These are phyloP conservation scores for Sporobolomyces phaffii DNA, from an alignment of 768 basidiomycete genomes.

Conservation along the genomic window DNA sequence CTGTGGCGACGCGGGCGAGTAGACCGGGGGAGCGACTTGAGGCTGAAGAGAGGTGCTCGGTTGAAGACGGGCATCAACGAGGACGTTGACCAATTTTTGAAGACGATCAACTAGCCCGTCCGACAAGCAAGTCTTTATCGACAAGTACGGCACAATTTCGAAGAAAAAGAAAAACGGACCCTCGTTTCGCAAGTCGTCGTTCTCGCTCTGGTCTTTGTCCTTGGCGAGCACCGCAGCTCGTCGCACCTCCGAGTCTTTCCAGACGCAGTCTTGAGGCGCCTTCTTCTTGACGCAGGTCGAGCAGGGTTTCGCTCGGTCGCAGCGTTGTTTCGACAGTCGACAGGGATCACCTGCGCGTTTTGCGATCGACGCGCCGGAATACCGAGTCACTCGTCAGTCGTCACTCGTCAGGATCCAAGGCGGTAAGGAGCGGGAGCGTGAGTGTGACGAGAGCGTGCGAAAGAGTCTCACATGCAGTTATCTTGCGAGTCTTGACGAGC, in stretches of 20 bases:
- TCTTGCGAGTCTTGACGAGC: too few species aligned
- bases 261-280: background rate
- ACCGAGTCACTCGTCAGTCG: too few species aligned
- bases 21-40: too few species aligned
- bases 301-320: background rate
- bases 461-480: too few species aligned
- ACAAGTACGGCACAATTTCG: too few species aligned
- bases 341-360: slow-evolving; percentile 5
- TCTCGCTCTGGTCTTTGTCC: background rate
- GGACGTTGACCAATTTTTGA: slow-evolving; percentile 5
- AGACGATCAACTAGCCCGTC: background rate
- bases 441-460: too few species aligned
- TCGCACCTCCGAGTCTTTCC: background rate
- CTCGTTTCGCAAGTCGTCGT: background rate
- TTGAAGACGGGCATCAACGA: background rate
- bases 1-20: background rate
- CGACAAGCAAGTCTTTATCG: background rate
- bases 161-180: too few species aligned
- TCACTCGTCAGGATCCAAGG: too few species aligned
- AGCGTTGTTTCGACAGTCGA: background rate
- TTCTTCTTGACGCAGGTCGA: slow-evolving; percentile 11
- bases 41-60: background rate
- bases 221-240: background rate
- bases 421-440: too few species aligned
- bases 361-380: background rate